Conservation (phyloP, 1,139 yeast species). For the Protomyces inundatus region DNA sequence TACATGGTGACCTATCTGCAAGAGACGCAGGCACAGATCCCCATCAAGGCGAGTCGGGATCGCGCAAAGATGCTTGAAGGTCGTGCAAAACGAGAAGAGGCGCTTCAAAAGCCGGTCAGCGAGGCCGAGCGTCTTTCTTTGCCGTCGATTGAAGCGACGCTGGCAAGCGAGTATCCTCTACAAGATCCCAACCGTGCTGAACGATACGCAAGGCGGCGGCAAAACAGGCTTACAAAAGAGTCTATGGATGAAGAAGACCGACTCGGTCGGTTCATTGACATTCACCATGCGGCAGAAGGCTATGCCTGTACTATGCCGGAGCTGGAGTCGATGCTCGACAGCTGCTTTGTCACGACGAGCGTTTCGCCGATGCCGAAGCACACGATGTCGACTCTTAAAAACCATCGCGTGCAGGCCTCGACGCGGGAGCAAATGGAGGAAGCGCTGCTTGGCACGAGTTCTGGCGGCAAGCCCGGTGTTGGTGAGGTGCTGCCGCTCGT, state of each 20-base stretch:
- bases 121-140: slow-evolving; percentile 9
- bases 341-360: background rate
- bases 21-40: background rate
- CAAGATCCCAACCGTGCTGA: slow-evolving; percentile 1
- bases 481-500: slow-evolving; percentile 1
- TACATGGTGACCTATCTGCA: slow-evolving; percentile 10
- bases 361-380: slow-evolving; percentile 16
- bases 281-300: slow-evolving; percentile 12
- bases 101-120: background rate
- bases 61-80: background rate
- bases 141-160: slow-evolving; percentile 19
- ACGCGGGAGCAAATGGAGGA: slow-evolving; percentile 9
- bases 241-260: background rate
- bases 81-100: slow-evolving; percentile 4
- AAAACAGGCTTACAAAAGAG: slow-evolving; percentile 1
- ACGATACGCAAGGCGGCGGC: background rate
- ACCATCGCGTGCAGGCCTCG: background rate
- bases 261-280: slow-evolving; percentile 8
- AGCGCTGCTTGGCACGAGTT: slow-evolving; percentile 25
- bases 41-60: slow-evolving; percentile 3
- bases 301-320: slow-evolving; percentile 16
- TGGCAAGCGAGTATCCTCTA: slow-evolving; percentile 25
- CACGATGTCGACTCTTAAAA: slow-evolving; percentile 3
- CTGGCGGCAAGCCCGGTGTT: slow-evolving; percentile 24
- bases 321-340: slow-evolving; percentile 17